Conservation (phyloP, 129 eudicot species). For the Centella asiatica region DNA sequence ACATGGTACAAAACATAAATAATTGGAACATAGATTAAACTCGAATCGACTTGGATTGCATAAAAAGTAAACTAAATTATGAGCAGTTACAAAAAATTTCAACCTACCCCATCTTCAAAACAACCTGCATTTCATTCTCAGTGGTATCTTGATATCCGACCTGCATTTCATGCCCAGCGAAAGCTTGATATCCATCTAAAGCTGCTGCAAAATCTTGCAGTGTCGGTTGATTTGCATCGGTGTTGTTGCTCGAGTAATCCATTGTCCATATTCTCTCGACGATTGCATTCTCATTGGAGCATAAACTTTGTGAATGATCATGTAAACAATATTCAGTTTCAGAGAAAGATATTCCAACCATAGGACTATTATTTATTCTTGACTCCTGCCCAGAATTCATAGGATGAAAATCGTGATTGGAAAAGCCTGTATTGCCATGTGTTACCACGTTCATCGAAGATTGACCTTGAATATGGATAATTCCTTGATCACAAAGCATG, state of each 20-base stretch:
- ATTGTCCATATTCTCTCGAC: background rate
- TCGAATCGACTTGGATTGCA: too few relatives aligned
- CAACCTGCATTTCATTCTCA: too few relatives aligned
- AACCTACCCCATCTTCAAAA: too few relatives aligned
- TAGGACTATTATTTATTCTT: conserved; percentile 7
- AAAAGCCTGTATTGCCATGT: conserved; percentile 3
- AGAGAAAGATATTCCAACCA: background rate
- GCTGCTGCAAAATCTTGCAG: too few relatives aligned
- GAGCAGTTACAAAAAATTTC: too few relatives aligned
- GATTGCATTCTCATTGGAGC: background rate
- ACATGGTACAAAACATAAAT: too few relatives aligned
- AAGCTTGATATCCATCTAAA: too few relatives aligned
- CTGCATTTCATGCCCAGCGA: too few relatives aligned
- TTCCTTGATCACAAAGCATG: conserved; percentile 1
- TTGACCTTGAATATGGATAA: conserved; percentile 5
- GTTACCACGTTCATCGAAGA: background rate
- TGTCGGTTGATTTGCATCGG: too few relatives aligned
- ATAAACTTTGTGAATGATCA: conserved; percentile 4
- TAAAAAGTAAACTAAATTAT: too few relatives aligned
- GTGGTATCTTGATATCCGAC: too few relatives aligned
- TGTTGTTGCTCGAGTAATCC: background rate
- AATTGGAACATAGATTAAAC: too few relatives aligned
- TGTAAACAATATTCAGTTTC: conserved; percentile 12
- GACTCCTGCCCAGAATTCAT: conserved; percentile 8
- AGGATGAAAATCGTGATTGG: conserved; percentile 1